These are phyloP conservation scores for Macrolepiota dolichaula DNA, from an alignment of 768 basidiomycete genomes.

Conservation along the genomic window DNA sequence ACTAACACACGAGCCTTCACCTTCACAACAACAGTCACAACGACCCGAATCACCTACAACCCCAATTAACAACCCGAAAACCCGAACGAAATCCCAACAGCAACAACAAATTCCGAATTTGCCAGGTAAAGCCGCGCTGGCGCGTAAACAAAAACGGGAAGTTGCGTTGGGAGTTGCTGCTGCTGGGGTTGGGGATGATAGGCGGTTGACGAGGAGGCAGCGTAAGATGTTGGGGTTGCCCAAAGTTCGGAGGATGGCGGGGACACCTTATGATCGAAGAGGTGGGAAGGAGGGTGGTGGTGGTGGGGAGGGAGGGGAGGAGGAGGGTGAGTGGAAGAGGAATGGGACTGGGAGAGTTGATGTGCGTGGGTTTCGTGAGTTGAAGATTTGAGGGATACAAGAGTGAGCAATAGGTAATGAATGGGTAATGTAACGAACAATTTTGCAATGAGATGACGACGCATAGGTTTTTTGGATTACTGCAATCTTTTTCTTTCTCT, in stretches of 20 bases:
- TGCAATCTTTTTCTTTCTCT: neutral
- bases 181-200: conserved; percentile 18
- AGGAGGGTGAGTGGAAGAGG: conserved; percentile 47
- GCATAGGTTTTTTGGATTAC: neutral
- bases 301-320: conserved; percentile 26
- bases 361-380: conserved; percentile 73
- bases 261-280: conserved; percentile 34
- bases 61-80: neutral
- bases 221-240: conserved; percentile 68
- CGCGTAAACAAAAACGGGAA: conserved; percentile 13
- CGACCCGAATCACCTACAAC: neutral
- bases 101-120: too few species aligned
- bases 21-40: neutral
- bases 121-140: conserved; percentile 19
- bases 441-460: neutral
- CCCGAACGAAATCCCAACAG: neutral
- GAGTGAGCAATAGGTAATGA: neutral
- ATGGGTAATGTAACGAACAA: neutral
- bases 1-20: neutral
- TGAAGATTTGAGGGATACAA: conserved; percentile 67
- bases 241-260: conserved; percentile 28
- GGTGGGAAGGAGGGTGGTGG: conserved; percentile 63
- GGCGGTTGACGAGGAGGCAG: conserved; percentile 60
- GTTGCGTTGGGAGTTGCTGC: neutral
- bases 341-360: conserved; percentile 74